These are phyloP conservation scores for Irpex rosettiformis DNA, from an alignment of 1,284 basidiomycete genomes.

Conservation along the genomic window DNA sequence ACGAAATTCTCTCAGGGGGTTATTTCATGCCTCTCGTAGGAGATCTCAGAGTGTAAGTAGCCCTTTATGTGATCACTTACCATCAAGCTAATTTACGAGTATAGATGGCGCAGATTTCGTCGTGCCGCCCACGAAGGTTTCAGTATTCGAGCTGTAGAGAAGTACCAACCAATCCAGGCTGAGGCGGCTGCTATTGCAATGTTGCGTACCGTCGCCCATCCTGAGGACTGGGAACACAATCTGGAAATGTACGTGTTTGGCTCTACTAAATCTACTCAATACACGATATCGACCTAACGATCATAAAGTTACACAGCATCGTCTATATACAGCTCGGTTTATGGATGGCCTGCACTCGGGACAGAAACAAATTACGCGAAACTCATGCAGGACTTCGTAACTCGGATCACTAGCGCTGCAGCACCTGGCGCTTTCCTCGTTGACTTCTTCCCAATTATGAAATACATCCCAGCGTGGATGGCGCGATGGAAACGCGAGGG, in stretches of 20 bases:
- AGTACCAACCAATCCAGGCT: background rate
- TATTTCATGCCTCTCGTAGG: background rate
- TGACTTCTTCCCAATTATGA: constrained; percentile 6
- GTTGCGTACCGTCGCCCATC: background rate
- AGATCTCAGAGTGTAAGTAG: background rate
- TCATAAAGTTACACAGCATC: background rate
- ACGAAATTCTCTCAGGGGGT: constrained; percentile 31
- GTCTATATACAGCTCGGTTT: background rate
- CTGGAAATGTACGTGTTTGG: background rate
- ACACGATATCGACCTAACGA: no score
- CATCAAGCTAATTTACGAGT: background rate
- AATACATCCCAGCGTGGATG: constrained; percentile 9
- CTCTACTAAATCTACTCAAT: background rate
- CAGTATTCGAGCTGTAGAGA: background rate
- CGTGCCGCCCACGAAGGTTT: background rate
- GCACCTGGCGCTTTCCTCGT: background rate
- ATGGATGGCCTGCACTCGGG: background rate
- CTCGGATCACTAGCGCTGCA: background rate
- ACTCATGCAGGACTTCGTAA: background rate
- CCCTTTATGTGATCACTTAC: background rate
- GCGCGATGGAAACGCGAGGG: constrained; percentile 10
- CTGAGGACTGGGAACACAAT: background rate
- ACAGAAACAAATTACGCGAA: background rate
- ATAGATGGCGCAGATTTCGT: background rate
- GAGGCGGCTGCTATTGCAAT: background rate